A percentile compares a stretch with the other conserved stretches of the same genome.
Evolutionary conservation across 805 yeast genomes (phyloP).

Genomic region (Yamadazyma phyllophila): DNA sequence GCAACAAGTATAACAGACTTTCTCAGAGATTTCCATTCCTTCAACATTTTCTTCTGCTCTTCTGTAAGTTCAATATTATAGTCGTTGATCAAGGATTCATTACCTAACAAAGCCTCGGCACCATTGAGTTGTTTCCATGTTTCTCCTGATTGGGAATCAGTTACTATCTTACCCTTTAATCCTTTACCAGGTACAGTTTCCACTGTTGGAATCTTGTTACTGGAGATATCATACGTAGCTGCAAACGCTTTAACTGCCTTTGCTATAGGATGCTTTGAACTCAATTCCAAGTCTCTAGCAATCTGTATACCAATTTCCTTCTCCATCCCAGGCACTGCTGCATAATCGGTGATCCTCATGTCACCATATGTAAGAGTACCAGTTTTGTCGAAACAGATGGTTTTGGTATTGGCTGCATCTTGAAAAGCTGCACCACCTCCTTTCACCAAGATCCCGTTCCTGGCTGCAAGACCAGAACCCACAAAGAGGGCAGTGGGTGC

Average conservation of each 20-base stretch:
- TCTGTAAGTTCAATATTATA: slow-evolving; percentile 34
- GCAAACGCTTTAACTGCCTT: slow-evolving; percentile 46
- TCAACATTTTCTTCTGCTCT: slow-evolving; percentile 33
- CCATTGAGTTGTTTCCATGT: slow-evolving; percentile 35
- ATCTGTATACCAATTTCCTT: slow-evolving; percentile 40
- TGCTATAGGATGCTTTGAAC: slow-evolving; percentile 70
- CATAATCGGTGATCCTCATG: slow-evolving; percentile 52
- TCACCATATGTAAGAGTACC: slow-evolving; percentile 75
- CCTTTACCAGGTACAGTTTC: slow-evolving; percentile 64
- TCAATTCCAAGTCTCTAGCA: slow-evolving; percentile 56
- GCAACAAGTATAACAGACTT: slow-evolving; percentile 64
- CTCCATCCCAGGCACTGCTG: slow-evolving; percentile 19
- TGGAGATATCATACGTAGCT: slow-evolving; percentile 16
- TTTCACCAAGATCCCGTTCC: slow-evolving; percentile 68
- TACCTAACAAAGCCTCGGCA: slow-evolving; percentile 50
- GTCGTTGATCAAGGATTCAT: slow-evolving; percentile 56
- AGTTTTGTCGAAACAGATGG: slow-evolving; percentile 75
- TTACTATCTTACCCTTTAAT: slow-evolving; percentile 42
- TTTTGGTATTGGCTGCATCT: slow-evolving; percentile 62
- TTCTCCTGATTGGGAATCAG: slow-evolving; percentile 13
- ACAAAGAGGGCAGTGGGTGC: slow-evolving; percentile 83
- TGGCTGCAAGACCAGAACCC: slow-evolving; percentile 78
- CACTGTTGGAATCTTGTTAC: slow-evolving; percentile 44
- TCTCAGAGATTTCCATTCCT: slow-evolving; percentile 59
- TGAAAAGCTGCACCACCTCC: slow-evolving; percentile 86